Percentiles rank a stretch among this genome's conserved stretches.
These are phyloP conservation scores for Trebouxia sp. DNA, from an alignment of 139 green algal species.

Conservation along the genomic window DNA sequence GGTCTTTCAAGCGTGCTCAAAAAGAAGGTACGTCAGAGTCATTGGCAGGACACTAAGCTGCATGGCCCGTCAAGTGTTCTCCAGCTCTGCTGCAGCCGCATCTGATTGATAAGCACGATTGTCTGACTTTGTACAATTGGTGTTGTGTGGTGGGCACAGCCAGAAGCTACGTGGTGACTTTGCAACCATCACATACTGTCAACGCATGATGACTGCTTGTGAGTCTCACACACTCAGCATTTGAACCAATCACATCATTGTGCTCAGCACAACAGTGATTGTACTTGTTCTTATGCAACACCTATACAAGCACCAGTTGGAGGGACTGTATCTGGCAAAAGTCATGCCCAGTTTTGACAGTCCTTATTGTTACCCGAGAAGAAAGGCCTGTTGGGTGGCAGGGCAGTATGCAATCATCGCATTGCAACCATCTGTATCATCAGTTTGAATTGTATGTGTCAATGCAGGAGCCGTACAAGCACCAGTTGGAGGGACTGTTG, in stretches of 20 bases:
- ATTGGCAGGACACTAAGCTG: not conserved
- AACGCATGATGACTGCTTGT: no score
- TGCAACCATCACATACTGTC: no score
- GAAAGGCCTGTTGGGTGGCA: conserved; percentile 91
- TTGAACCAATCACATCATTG: no score
- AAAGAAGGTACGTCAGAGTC: conserved; percentile 53
- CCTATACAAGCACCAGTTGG: conserved; percentile 84
- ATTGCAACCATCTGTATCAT: no score
- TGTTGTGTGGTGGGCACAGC: no score
- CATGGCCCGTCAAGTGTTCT: no score
- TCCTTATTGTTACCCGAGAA: conserved; percentile 73
- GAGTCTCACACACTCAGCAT: no score
- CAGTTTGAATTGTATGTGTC: not conserved
- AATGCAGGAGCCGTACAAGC: conserved; percentile 77
- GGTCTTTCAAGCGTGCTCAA: conserved; percentile 79
- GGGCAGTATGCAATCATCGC: conserved; percentile 80
- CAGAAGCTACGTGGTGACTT: no score
- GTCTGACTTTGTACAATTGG: no score
- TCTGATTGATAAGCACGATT: no score
- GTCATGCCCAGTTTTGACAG: conserved; percentile 78
- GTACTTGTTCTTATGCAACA: conserved; percentile 44
- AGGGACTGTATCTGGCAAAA: conserved; percentile 79
- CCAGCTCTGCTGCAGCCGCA: not conserved
- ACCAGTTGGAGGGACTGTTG: conserved; percentile 86
- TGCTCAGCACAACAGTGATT: no score